Percentiles rank a stretch among this genome's conserved stretches.
Evolutionary conservation across 1,139 yeast genomes (phyloP).

Genomic region (Blastobotrys malaysiensis): DNA sequence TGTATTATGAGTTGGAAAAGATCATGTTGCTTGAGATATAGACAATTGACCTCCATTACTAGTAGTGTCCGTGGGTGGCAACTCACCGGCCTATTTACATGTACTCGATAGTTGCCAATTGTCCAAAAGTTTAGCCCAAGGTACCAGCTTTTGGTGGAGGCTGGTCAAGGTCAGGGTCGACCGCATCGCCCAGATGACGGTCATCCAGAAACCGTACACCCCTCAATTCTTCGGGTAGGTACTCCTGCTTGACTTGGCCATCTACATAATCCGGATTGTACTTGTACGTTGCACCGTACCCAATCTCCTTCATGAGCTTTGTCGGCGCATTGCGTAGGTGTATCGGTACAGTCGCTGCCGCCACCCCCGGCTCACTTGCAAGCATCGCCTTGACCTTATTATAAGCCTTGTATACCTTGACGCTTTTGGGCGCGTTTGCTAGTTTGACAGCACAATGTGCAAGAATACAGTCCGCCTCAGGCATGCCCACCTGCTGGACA

Average conservation of each 20-base stretch:
- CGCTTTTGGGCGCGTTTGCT: conserved; percentile 81
- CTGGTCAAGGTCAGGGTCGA: conserved; percentile 14
- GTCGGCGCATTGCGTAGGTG: conserved; percentile 96
- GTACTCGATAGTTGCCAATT: no score
- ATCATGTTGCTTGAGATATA: not conserved
- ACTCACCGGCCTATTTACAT: no score
- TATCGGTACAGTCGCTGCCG: conserved; percentile 41
- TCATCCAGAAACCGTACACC: conserved; percentile 37
- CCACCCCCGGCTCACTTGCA: conserved; percentile 51
- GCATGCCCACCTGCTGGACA: conserved; percentile 89
- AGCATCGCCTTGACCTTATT: conserved; percentile 56
- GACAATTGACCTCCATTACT: no score
- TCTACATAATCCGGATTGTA: conserved; percentile 75
- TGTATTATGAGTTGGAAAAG: not conserved
- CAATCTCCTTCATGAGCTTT: conserved; percentile 76
- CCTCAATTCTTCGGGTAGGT: conserved; percentile 33
- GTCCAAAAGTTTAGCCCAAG: not conserved
- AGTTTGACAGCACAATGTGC: conserved; percentile 91
- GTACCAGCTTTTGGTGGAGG: no score
- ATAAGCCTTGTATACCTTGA: conserved; percentile 77
- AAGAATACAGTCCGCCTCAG: conserved; percentile 84
- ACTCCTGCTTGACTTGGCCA: conserved; percentile 66
- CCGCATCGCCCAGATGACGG: conserved; percentile 35
- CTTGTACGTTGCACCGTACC: conserved; percentile 78
- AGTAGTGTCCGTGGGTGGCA: no score